These are phyloP conservation scores for Cochlearia excelsa DNA, from an alignment of 345 rosid species.

Conservation along the genomic window DNA sequence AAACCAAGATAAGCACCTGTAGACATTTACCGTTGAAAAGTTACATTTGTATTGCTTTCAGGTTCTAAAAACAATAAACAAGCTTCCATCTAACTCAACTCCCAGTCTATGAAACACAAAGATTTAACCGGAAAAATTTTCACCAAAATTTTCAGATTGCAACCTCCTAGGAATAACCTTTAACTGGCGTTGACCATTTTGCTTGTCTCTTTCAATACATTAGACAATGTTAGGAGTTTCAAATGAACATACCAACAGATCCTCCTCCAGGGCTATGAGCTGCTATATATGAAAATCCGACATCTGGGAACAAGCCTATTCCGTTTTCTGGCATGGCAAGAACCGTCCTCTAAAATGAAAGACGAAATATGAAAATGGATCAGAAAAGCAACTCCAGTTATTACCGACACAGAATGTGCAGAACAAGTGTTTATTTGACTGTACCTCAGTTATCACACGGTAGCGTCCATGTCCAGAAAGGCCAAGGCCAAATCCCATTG, in stretches of 20 bases:
- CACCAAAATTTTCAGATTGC: not conserved
- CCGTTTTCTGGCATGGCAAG: conserved; percentile 99
- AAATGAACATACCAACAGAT: conserved; percentile 63
- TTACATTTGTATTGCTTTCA: not conserved
- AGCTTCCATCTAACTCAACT: conserved; percentile 1
- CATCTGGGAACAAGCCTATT: conserved; percentile 96
- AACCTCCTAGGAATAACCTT: too few relatives aligned
- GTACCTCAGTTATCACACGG: conserved; percentile 85
- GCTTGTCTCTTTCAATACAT: not conserved
- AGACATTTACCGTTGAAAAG: conserved; percentile 19
- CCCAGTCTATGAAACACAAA: not conserved
- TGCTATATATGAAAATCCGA: conserved; percentile 86
- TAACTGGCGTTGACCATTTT: too few relatives aligned
- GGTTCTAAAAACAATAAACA: conserved; percentile 3
- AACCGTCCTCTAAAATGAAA: conserved; percentile 45
- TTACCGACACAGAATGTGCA: not conserved
- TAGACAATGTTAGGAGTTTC: not conserved
- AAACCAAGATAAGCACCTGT: conserved; percentile 89
- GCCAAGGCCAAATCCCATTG: conserved; percentile 96
- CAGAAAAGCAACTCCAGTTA: not conserved
- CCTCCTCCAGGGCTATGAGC: conserved; percentile 94
- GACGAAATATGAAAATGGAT: not conserved
- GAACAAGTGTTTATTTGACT: not conserved
- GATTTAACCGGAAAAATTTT: not conserved
- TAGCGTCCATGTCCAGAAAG: conserved; percentile 89